A percentile compares a stretch with the other conserved stretches of the same genome.
Conservation (phyloP, 352 stramenopile species). For the Phytophthora fragariaefolia region DNA sequence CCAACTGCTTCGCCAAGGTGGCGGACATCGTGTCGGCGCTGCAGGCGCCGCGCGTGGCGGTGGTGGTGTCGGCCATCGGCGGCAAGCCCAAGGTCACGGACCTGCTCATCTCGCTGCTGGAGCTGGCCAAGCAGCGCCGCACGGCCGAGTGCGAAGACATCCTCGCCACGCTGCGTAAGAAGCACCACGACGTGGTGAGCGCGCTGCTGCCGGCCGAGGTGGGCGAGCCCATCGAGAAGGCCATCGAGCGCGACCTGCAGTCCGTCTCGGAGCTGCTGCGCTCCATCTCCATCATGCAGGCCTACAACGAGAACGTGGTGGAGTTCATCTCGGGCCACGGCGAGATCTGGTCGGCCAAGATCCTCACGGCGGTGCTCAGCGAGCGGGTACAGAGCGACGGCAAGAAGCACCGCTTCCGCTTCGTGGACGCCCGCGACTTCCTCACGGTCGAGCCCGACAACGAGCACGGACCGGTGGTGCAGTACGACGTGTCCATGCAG, state of each 20-base stretch:
- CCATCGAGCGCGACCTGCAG: slow-evolving; percentile 71
- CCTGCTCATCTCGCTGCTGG: slow-evolving; percentile 92
- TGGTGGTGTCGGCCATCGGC: slow-evolving; percentile 96
- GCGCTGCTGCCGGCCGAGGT: slow-evolving; percentile 59
- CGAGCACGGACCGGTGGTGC: slow-evolving; percentile 79
- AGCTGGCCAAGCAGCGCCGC: slow-evolving; percentile 88
- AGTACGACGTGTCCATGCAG: slow-evolving; percentile 72
- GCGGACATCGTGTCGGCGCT: slow-evolving; percentile 68
- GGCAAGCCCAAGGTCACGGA: slow-evolving; percentile 97
- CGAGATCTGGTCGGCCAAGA: slow-evolving; percentile 95
- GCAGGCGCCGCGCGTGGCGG: slow-evolving; percentile 61
- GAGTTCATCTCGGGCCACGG: slow-evolving; percentile 96
- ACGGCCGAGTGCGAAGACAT: slow-evolving; percentile 68
- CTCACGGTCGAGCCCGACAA: slow-evolving; percentile 81
- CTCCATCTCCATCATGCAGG: slow-evolving; percentile 90
- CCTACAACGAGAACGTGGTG: slow-evolving; percentile 85
- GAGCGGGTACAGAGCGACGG: slow-evolving; percentile 49
- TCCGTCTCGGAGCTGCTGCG: slow-evolving; percentile 80
- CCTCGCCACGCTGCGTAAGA: slow-evolving; percentile 76
- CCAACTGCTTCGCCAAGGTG: slow-evolving; percentile 91
- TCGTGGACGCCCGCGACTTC: slow-evolving; percentile 93
- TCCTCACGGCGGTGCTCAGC: slow-evolving; percentile 85
- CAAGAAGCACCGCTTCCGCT: slow-evolving; percentile 81
- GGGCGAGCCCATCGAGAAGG: slow-evolving; percentile 58
- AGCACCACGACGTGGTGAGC: slow-evolving; percentile 80